A percentile compares a stretch with the other conserved stretches of the same genome.
These are phyloP conservation scores for Cladosporium sp. DNA, from an alignment of 2,329 filamentous ascomycete species.

Conservation along the genomic window DNA sequence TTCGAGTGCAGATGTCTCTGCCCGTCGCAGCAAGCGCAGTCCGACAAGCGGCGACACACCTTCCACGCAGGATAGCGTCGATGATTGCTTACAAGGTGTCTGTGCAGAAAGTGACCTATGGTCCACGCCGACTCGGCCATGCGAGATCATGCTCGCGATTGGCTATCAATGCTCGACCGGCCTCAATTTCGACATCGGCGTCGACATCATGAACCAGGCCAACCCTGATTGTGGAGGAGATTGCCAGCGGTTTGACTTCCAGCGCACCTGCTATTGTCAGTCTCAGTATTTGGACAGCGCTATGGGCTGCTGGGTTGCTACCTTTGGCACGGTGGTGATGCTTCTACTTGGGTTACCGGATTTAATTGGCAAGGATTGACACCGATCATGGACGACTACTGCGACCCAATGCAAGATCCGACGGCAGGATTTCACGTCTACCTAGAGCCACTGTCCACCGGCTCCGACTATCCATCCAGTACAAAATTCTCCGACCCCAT, in stretches of 20 bases:
- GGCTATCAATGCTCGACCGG: neutral
- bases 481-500: neutral
- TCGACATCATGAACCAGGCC: neutral
- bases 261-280: neutral
- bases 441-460: neutral
- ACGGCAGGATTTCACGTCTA: neutral
- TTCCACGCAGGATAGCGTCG: neutral
- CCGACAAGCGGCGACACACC: neutral
- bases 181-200: neutral
- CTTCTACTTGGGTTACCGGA: neutral
- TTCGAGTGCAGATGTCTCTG: neutral
- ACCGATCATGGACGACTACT: neutral
- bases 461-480: neutral
- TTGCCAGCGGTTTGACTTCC: neutral
- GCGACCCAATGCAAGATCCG: neutral
- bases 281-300: neutral
- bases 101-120: neutral
- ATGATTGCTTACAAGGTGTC: neutral
- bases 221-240: neutral
- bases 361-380: neutral
- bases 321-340: neutral
- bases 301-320: neutral
- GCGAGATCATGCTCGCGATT: neutral
- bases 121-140: neutral
- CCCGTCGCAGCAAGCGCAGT: neutral